Evolutionary conservation across 257 asterid genomes (phyloP).

Genomic region (Lantana camara): DNA sequence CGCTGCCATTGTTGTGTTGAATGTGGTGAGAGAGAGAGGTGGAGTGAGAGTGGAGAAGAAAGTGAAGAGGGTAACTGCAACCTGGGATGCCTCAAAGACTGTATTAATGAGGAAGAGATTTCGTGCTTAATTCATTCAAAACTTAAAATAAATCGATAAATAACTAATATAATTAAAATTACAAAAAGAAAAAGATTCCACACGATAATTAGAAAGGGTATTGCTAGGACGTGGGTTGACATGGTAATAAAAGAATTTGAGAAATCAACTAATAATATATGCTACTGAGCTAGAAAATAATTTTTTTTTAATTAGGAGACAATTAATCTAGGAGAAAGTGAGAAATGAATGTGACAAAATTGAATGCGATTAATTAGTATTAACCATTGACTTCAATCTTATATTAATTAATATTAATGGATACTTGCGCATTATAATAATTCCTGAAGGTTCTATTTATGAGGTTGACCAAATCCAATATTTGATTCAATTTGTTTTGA

Average conservation of each 20-base stretch:
- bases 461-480: too few species aligned
- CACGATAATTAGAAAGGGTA: too few species aligned
- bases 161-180: too few species aligned
- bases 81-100: not conserved
- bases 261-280: too few species aligned
- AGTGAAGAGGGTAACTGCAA: not conserved
- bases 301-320: not conserved
- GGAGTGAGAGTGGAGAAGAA: constrained; percentile 9
- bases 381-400: not conserved
- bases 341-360: not conserved
- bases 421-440: too few species aligned
- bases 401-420: not conserved
- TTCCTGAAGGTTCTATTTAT: too few species aligned
- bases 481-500: not conserved
- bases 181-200: too few species aligned
- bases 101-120: constrained; percentile 14
- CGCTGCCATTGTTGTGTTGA: constrained; percentile 22
- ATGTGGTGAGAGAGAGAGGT: constrained; percentile 1
- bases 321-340: not conserved
- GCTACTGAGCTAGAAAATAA: too few species aligned
- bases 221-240: too few species aligned
- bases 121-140: constrained; percentile 21
- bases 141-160: too few species aligned
- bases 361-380: too few species aligned
- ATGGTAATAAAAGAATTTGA: too few species aligned